A percentile compares a stretch with the other conserved stretches of the same genome.
phyloP scores from a whole-genome alignment of 1,284 basidiomycete genomes.

The Moesziomyces sp. region DNA sequence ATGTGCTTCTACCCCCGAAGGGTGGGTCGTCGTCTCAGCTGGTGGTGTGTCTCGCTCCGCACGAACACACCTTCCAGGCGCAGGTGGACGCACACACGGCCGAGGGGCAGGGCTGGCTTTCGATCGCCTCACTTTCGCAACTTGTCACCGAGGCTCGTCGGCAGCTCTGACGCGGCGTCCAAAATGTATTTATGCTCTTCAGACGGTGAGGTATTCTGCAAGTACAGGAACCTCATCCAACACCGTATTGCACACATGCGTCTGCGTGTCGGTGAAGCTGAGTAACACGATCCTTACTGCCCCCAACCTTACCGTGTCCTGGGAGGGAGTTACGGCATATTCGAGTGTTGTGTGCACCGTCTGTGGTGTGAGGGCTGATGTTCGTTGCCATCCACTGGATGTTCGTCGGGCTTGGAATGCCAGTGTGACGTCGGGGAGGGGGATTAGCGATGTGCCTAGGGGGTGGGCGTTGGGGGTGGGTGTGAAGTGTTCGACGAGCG shows the following conservation, averaged over 20 bases:
- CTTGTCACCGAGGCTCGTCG: neutral
- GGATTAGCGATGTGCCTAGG: neutral
- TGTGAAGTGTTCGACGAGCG: neutral
- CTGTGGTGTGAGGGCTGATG: neutral
- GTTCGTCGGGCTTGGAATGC: neutral
- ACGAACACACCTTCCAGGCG: neutral
- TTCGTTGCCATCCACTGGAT: neutral
- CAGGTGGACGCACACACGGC: constrained; percentile 10
- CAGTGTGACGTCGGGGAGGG: neutral
- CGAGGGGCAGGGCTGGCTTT: neutral
- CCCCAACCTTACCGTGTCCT: constrained; percentile 10
- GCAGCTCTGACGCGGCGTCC: neutral
- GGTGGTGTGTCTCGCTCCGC: constrained; percentile 22
- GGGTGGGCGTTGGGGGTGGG: neutral
- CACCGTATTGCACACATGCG: neutral
- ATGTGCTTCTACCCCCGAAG: constrained; percentile 27
- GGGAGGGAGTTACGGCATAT: neutral
- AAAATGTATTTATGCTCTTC: neutral
- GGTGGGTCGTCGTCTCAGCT: constrained; percentile 10
- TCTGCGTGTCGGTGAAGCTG: neutral
- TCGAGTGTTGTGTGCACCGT: neutral
- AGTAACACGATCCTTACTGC: constrained; percentile 7
- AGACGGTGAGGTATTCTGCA: neutral
- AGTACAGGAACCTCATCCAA: constrained; percentile 10
- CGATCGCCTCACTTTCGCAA: neutral